A percentile compares a stretch with the other conserved stretches of the same genome.
Evolutionary conservation across 169 alveolate genomes (phyloP).

Genomic region (Amoebophrya sp.): DNA sequence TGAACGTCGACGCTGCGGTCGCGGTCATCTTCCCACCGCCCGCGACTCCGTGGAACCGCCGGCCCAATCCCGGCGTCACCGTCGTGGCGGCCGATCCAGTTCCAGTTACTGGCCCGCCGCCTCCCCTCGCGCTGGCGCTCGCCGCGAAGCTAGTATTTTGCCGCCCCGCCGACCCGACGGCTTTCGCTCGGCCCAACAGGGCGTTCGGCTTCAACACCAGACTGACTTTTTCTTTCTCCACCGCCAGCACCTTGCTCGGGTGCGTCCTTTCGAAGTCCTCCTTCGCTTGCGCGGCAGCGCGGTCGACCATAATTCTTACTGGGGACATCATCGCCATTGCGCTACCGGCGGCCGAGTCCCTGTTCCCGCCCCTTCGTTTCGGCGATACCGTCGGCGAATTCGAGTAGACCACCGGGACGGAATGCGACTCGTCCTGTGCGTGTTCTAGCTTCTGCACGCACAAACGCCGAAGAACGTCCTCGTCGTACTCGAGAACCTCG

Average conservation of each 20-base stretch:
- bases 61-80: too few relatives aligned
- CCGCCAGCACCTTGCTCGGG: too few relatives aligned
- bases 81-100: too few relatives aligned
- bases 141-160: too few relatives aligned
- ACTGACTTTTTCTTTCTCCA: too few relatives aligned
- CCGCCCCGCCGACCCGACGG: too few relatives aligned
- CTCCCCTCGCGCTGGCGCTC: too few relatives aligned
- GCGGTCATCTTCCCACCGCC: background rate
- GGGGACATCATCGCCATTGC: background rate
- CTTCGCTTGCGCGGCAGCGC: background rate
- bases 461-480: background rate
- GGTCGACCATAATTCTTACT: background rate
- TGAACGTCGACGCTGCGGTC: background rate
- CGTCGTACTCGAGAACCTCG: background rate
- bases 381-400: background rate
- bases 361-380: background rate
- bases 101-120: too few relatives aligned
- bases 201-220: too few relatives aligned
- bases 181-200: too few relatives aligned
- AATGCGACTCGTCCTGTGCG: background rate
- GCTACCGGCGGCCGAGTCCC: background rate
- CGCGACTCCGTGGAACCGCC: too few relatives aligned
- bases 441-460: background rate
- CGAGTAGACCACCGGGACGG: background rate
- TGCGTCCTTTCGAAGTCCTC: too few relatives aligned